Percentiles rank a stretch among this genome's conserved stretches.
Conservation (phyloP, 2,329 filamentous ascomycete genomes). For the Alternaria sp. region DNA sequence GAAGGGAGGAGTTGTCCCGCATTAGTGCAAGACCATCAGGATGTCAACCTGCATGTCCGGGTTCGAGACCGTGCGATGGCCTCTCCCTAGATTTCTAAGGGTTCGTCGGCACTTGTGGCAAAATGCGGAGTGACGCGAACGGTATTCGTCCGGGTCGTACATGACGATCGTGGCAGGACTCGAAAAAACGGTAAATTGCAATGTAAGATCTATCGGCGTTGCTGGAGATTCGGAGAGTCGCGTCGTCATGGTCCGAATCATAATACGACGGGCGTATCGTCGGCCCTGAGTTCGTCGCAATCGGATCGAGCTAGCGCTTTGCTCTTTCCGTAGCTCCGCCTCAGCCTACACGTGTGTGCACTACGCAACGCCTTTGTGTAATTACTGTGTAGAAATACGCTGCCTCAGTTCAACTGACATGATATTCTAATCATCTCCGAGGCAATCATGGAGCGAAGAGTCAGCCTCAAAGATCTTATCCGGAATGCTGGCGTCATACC, state of each 20-base stretch:
- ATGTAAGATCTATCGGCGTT: not conserved
- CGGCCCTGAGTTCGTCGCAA: slow-evolving; percentile 10
- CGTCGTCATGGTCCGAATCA: slow-evolving; percentile 10
- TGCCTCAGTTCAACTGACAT: slow-evolving; percentile 10
- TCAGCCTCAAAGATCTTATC: slow-evolving; percentile 42
- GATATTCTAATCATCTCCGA: slow-evolving; percentile 1
- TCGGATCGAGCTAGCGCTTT: slow-evolving; percentile 18
- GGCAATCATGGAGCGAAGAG: slow-evolving; percentile 36
- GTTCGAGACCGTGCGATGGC: slow-evolving; percentile 13
- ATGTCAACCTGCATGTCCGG: slow-evolving; percentile 9
- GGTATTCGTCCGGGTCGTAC: not conserved
- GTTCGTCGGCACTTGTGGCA: not conserved
- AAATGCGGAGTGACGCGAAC: not conserved
- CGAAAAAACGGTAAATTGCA: not conserved
- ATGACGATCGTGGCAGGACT: not conserved
- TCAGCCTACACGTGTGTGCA: slow-evolving; percentile 26
- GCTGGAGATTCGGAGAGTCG: slow-evolving; percentile 6
- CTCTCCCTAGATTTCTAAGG: slow-evolving; percentile 6
- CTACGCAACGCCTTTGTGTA: slow-evolving; percentile 9
- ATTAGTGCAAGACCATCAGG: slow-evolving; percentile 17
- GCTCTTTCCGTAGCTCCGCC: slow-evolving; percentile 23
- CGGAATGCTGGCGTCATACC: slow-evolving; percentile 39
- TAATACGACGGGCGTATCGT: not conserved
- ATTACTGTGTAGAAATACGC: slow-evolving; percentile 1
- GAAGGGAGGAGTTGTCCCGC: slow-evolving; percentile 14